These are phyloP conservation scores for Fistulifera solaris DNA, from an alignment of 108 stramenopile species.

Conservation along the genomic window DNA sequence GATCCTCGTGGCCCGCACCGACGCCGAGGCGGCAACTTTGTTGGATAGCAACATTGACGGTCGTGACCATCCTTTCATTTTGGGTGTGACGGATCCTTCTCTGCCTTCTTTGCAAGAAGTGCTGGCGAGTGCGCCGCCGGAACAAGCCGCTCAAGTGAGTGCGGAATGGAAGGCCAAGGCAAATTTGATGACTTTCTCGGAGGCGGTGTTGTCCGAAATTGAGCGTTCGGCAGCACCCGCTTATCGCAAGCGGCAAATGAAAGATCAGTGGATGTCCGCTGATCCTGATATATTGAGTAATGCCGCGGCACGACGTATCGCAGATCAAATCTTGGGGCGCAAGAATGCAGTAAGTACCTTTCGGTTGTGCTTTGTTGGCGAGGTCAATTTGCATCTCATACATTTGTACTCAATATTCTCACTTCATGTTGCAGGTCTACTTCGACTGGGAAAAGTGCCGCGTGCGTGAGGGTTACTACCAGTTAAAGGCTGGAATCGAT, in stretches of 20 bases:
- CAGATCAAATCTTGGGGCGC: conserved; percentile 73
- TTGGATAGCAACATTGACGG: conserved; percentile 91
- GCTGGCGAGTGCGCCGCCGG: conserved; percentile 30
- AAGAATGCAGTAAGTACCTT: conserved; percentile 36
- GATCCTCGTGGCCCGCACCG: conserved; percentile 87
- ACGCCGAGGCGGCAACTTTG: conserved; percentile 95
- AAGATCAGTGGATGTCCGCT: conserved; percentile 59
- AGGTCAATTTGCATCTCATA: background rate
- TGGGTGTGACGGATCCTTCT: conserved; percentile 72
- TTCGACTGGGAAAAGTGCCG: conserved; percentile 93
- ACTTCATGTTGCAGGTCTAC: conserved; percentile 34
- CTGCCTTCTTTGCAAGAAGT: conserved; percentile 51
- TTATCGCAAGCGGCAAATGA: conserved; percentile 45
- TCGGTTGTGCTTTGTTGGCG: background rate
- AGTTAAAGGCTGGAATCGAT: conserved; percentile 79
- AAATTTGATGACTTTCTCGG: conserved; percentile 77
- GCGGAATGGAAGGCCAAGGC: conserved; percentile 57
- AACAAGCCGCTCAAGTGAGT: conserved; percentile 26
- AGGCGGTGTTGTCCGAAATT: conserved; percentile 73
- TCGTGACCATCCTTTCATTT: conserved; percentile 94
- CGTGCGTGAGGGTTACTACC: conserved; percentile 93
- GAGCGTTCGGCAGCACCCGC: conserved; percentile 19
- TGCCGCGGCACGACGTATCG: conserved; percentile 68
- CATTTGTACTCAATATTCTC: background rate
- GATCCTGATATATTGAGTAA: conserved; percentile 79